Percentiles rank a stretch among this genome's conserved stretches.
Conservation (phyloP, 2,329 filamentous ascomycete genomes). For the Trichoderma hamatum region DNA sequence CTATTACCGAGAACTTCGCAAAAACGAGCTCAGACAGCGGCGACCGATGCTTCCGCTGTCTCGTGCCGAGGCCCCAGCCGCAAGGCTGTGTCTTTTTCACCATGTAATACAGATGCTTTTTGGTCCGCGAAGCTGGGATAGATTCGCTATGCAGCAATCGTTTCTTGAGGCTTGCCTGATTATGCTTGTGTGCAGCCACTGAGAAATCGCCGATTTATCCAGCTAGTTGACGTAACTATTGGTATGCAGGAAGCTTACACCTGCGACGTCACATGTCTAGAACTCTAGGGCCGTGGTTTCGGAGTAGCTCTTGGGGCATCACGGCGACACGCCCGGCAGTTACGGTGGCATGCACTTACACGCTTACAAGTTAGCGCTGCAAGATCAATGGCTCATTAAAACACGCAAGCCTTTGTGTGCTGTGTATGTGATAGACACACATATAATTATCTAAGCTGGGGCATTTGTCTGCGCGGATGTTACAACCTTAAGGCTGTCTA, state of each 20-base stretch:
- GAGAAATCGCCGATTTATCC: not conserved
- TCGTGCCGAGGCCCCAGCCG: constrained; percentile 19
- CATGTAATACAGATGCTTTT: not conserved
- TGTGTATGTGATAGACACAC: not conserved
- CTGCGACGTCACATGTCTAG: not conserved
- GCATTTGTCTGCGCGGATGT: not conserved
- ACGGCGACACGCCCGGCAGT: not conserved
- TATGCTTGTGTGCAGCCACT: not conserved
- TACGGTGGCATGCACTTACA: not conserved
- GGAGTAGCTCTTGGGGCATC: not conserved
- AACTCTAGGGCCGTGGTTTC: not conserved
- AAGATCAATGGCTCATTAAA: constrained; percentile 5
- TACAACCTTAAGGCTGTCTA: not conserved
- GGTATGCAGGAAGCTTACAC: not conserved
- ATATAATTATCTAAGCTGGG: not conserved
- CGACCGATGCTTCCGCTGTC: constrained; percentile 21
- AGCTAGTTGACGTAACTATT: not conserved
- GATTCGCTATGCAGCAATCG: not conserved
- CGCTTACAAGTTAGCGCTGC: constrained; percentile 7
- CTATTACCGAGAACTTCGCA: constrained; percentile 26
- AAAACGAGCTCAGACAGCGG: constrained; percentile 24
- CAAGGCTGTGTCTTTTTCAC: not conserved
- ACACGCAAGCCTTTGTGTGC: not conserved
- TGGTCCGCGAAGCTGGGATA: not conserved
- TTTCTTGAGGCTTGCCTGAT: not conserved